Conservation (phyloP, 257 asterid genomes). For the Phtheirospermum japonicum region DNA sequence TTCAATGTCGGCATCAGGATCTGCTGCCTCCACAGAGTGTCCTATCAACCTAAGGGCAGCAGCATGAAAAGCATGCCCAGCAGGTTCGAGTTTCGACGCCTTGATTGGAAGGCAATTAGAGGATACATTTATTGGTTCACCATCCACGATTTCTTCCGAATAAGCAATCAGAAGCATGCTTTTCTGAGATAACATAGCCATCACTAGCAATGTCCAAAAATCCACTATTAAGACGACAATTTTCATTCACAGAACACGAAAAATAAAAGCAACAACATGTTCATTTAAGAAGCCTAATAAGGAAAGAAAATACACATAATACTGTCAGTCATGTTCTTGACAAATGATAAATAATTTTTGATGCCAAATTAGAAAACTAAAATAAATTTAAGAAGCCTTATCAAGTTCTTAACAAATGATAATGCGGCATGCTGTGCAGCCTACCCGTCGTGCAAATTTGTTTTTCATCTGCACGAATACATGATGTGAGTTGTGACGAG, state of each 20-base stretch:
- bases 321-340: too few relatives aligned
- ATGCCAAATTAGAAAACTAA: too few relatives aligned
- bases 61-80: conserved; percentile 85
- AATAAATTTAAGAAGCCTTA: too few relatives aligned
- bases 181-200: conserved; percentile 40
- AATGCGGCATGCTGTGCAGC: too few relatives aligned
- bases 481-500: neutral
- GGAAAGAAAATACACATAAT: neutral
- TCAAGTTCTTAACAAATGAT: too few relatives aligned
- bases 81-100: conserved; percentile 65
- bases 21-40: conserved; percentile 54
- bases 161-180: conserved; percentile 55
- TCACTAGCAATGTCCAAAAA: conserved; percentile 24
- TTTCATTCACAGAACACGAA: neutral
- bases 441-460: neutral
- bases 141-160: conserved; percentile 64
- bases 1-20: conserved; percentile 32
- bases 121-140: conserved; percentile 58
- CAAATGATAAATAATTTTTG: too few relatives aligned
- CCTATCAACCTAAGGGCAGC: conserved; percentile 79
- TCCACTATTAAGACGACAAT: conserved; percentile 12
- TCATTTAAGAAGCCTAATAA: neutral
- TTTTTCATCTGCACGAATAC: neutral
- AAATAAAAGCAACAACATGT: neutral
- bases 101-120: conserved; percentile 73